Base-by-base conservation (phyloP, 1,284 basidiomycete species). In the Pseudomicrostroma phylloplanum region DNA sequence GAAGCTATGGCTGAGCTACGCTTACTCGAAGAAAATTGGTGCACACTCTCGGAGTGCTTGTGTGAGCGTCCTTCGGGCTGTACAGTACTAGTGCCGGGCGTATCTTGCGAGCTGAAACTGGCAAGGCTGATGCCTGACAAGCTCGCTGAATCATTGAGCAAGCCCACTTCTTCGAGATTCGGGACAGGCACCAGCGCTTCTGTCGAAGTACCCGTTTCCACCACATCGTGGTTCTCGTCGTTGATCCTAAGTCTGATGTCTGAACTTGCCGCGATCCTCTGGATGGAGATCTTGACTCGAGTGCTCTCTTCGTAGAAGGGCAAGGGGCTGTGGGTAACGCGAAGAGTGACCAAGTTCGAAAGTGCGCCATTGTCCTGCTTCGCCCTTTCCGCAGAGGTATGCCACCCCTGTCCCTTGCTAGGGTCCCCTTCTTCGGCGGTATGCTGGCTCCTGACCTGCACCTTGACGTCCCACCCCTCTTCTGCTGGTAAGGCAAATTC, bases 381-480 rank as follows among this genome's bases (percentile, higher is more conserved):
- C 51, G 19, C 51, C 13, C 51, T 21, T 25, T 21, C 25, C 3
- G 51, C 51, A 23, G 21, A 23, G 7, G 51, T 25, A 15, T 26
- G 51, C 51, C 51, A 54, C 21, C 25, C 51, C 6, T 21, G 21
- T 15, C 21, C 19, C 8, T 19, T 54, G 3, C 30, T 36, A 36
- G 30, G 30, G 30, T 36, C 30, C 46, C 46, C 46, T 25, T 54
- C 51, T 25, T 54, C 51, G 12, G 15, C 17, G 21, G 26, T 19
- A 7, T 23, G 21, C 21, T 54, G 89, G 73, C 83, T 88, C 62
- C 85, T 57, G 84, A 85, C 61, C 86, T 63, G 65, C 39, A 84
- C 82, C 69, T 89, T 89, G 0, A 94, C 86, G 73, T 96, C 92
- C 94, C 94, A 98, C 8, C 91, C 91, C 68, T 92, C 87, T 3